Conservation (phyloP, 1,284 basidiomycete genomes). For the Ceratobasidium sp. region DNA sequence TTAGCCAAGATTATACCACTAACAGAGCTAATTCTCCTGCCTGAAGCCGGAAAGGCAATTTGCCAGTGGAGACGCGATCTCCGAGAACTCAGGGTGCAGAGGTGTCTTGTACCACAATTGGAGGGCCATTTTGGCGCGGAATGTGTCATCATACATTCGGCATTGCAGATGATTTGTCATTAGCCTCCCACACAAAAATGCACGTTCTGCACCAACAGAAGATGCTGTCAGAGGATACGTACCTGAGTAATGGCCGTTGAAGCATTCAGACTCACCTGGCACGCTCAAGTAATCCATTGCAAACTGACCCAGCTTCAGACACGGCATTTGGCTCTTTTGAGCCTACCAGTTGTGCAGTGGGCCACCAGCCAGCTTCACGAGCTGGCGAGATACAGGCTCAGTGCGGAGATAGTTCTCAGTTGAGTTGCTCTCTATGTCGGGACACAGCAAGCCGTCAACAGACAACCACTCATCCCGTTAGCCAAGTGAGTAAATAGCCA, state of each 20-base stretch:
- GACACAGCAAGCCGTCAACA: too few species aligned
- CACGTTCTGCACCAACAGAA: conserved; percentile 1
- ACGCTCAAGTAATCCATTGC: neutral
- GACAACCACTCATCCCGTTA: neutral
- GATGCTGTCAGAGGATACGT: neutral
- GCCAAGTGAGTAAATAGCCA: neutral
- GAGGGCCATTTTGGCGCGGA: neutral
- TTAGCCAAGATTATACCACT: too few species aligned
- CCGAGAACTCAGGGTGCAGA: neutral
- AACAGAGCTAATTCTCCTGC: too few species aligned
- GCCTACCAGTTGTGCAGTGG: neutral
- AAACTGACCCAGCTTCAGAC: neutral
- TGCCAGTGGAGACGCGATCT: too few species aligned
- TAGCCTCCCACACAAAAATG: neutral
- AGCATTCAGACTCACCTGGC: neutral
- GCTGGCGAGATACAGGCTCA: neutral
- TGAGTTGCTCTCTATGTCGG: too few species aligned
- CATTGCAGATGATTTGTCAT: neutral
- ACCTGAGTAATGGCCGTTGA: neutral
- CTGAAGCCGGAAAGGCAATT: too few species aligned
- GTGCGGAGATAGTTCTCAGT: neutral
- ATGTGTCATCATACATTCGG: neutral
- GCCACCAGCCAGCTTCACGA: neutral
- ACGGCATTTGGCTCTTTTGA: neutral
- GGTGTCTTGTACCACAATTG: neutral